Evolutionary conservation across 129 eudicot genomes (phyloP), one percentile per base, ranked within the genome.

Genomic region (Lactuca sativa): DNA sequence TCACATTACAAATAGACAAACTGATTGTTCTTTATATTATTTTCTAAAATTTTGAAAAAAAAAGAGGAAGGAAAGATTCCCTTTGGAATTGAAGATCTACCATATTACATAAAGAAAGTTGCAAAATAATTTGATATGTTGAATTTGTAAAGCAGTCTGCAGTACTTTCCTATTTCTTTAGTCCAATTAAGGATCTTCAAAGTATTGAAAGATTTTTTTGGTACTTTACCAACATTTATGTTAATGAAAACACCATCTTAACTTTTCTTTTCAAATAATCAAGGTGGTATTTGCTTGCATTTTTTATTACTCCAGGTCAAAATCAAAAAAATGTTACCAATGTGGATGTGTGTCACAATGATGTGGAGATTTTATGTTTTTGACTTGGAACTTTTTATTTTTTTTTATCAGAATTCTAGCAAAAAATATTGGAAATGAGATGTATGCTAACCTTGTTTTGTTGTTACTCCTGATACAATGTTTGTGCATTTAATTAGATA

Each of bases 191-290:
- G 98, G 70, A 85, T 89, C 76, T 89, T 92, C 73, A 92, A 92
- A 74, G 91, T 86, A 86, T 84, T 82, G 77, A 95, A 92, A 83
- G 96, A 92, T 62, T 86, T 86, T 74, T 87, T 86, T 77, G 98
- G 98, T 92, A 86, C 71, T 74, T 64, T 31, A 25, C 43, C 64
- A 9, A 60, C 40, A 36, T 4, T 2, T 3, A 36, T 36, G 30
- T 25, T 25, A 25, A 25, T 25, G 30, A 25, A 25, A 25, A 25
- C 30, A 25, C 30, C 30, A 72, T 58, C 64, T 47, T 51, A 38
- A 67, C 32, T 56, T 67, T 47, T 73, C 40, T 76, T 48, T 67
- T 71, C 49, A 16, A 78, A 66, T 47, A 47, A 36, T 67, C 60
- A 48, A 36, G 30, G 47, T 75, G 49, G 25, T 63, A 43, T 38